Evolutionary conservation across 148 eudicot species (phyloP), one percentile per base, ranked within the genome.

Genomic region (Suaeda aralocaspica): DNA sequence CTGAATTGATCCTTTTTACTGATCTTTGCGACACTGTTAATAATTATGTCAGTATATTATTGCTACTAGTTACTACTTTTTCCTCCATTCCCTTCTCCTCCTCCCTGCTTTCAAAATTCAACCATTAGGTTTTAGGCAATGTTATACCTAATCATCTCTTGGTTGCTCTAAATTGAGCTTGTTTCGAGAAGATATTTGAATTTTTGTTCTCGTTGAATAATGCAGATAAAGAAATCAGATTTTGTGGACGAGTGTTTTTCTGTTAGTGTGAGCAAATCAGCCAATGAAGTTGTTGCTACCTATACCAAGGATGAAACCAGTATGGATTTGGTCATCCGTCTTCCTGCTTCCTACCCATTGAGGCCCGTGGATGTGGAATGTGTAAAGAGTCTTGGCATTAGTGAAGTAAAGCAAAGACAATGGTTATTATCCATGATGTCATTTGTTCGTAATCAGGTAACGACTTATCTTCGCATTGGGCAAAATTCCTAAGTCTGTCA

Each of bases 281-380:
- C 93, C 73, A 87, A 89, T 82, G 98, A 94, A 82, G 92, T 94
- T 12, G 82, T 94, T 72, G 98, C 98, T 71, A 94, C 98, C n/a
- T 94, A 94, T 74, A 91, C 92, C 48, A 94, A 94, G 85, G 98
- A 94, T 66, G 98, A 94, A 78, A 87, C 96, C 12, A 87, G 89
- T 71, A 89, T 94, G 96, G 97, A 94, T 84, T 82, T 94, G 74
- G 87, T 94, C 31, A 91, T 94, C 74, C 92, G 87, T 64, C 97
- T 94, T 81, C 98, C 98, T 74, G 82, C 85, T 65, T 87, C 98
- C 45, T 94, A 94, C 57, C 96, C 98, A 56, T 70, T 94, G 65
- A 87, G 91, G 58, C 84, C 90, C 50, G 96, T 94, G 49, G 96
- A 89, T 77, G 89, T 94, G 53, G 97, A 87, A 67, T 94, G 97